Conservation (phyloP, 768 basidiomycete species). For the Rubroboletus pulcherrimus region DNA sequence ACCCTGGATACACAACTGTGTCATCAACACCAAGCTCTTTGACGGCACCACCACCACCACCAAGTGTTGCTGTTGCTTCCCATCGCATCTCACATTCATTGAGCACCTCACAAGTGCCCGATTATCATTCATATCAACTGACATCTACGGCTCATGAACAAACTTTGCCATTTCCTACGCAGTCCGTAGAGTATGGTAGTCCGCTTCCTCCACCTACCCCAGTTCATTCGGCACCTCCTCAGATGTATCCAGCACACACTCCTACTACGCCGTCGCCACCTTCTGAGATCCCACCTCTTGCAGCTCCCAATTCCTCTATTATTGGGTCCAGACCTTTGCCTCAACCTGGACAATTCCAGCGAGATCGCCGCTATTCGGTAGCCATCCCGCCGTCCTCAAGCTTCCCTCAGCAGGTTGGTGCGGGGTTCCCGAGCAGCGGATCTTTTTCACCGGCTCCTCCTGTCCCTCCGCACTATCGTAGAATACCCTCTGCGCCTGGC, state of each 20-base stretch:
- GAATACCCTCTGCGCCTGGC: constrained; percentile 25
- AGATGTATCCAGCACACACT: constrained; percentile 18
- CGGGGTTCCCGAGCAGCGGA: constrained; percentile 14
- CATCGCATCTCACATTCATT: constrained; percentile 28
- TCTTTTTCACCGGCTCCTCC: constrained; percentile 17
- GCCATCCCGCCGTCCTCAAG: constrained; percentile 29
- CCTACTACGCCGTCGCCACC: constrained; percentile 25
- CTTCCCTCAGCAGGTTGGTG: constrained; percentile 26
- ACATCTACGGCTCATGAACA: constrained; percentile 20
- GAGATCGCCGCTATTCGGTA: constrained; percentile 31
- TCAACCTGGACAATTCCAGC: constrained; percentile 29
- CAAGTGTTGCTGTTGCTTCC: constrained; percentile 7
- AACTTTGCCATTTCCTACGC: constrained; percentile 21
- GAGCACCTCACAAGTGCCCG: constrained; percentile 24
- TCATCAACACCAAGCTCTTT: constrained; percentile 11
- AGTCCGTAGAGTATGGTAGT: constrained; percentile 21
- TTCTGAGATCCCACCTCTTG: constrained; percentile 15
- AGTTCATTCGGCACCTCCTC: constrained; percentile 24
- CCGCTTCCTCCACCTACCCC: constrained; percentile 21
- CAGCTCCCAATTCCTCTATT: not conserved
- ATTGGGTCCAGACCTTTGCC: constrained; percentile 30
- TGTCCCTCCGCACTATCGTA: constrained; percentile 34
- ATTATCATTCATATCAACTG: constrained; percentile 24
- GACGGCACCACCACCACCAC: constrained; percentile 6
- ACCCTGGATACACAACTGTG: constrained; percentile 10